Evolutionary conservation across 2,329 filamentous ascomycete genomes (phyloP).

Genomic region (Botrytis galanthina): DNA sequence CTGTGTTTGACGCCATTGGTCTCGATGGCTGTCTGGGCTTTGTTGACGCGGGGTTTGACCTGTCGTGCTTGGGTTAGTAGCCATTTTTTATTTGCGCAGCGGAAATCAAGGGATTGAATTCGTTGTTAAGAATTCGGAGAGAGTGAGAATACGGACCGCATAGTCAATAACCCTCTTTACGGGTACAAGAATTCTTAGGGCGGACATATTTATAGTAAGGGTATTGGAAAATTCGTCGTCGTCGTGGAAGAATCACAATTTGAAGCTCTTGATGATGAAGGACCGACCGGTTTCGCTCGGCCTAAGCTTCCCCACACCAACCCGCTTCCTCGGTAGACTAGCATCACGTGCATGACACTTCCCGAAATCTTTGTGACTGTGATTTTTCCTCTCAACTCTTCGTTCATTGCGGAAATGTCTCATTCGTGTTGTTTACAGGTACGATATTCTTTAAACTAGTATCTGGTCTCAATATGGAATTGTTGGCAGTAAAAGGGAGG

Average conservation of each 20-base stretch:
- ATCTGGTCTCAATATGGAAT: background rate
- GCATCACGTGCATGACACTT: background rate
- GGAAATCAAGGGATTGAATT: background rate
- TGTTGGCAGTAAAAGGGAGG: background rate
- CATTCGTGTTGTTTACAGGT: background rate
- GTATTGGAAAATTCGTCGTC: background rate
- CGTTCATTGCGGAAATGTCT: too few relatives aligned
- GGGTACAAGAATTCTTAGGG: constrained; percentile 73
- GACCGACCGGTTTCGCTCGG: constrained; percentile 16
- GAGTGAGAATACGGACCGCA: constrained; percentile 52
- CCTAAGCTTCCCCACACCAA: constrained; percentile 17
- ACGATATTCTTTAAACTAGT: background rate
- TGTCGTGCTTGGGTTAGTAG: constrained; percentile 35
- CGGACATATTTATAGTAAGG: constrained; percentile 50
- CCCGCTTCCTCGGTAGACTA: constrained; percentile 11
- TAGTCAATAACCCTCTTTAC: constrained; percentile 86
- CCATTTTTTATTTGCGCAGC: background rate
- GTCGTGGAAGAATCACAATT: constrained; percentile 3
- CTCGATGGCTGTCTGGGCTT: constrained; percentile 80
- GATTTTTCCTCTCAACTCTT: background rate
- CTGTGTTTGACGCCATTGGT: constrained; percentile 92
- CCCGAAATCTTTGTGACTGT: background rate
- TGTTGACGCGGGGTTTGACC: constrained; percentile 70
- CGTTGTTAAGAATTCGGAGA: background rate
- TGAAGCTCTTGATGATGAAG: constrained; percentile 18